Evolutionary conservation across 768 basidiomycete genomes (phyloP), one percentile per base, ranked within the genome.

Genomic region (Rhizopogon vinicolor): DNA sequence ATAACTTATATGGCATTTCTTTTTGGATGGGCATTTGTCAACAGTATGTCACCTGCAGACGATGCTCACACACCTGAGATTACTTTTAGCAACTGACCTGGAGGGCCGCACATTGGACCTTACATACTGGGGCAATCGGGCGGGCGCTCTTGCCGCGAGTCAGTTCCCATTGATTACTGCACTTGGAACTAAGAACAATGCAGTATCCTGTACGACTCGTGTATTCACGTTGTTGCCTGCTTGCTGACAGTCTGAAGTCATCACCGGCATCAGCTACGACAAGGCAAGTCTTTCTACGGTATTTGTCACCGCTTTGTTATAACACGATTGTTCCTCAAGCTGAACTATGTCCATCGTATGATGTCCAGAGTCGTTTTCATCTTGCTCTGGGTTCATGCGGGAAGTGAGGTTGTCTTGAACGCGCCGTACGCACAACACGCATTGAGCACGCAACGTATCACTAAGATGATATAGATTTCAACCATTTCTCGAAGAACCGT

Each of bases 161-260:
- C 83, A 87, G 63, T 65, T 83, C 0, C 79, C 83, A 1, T 70
- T 87, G 18, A 70, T 86, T 61, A 73, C 77, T 14, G 82, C 77
- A 3, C 74, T 87, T 25, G 83, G 81, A 0, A 80, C 78, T 60
- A 81, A 80, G 68, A 85, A 86, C 66, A 85, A 86, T 55, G 63
- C 82, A 29, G 67, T 81, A 35, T 62, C 69, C 2, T 63, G 74
- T 74, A 58, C 18, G 74, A 63, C n/a, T 42, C 22, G 10, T 16
- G 18, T 41, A 25, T 40, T 29, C 3, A 19, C 22, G 12, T 52
- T 29, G 25, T 42, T 55, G 14, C 18, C 33, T 12, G 29, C 9
- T 7, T 14, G 18, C 51, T 52, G 29, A 52, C 28, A 22, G 28
- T 13, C 12, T 14, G 13, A 18, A 55, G 54, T 55, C 14, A 29